A percentile compares a stretch with the other conserved stretches of the same genome.
phyloP scores from a whole-genome alignment of 2,329 filamentous ascomycete species.

The Arthrinium phaeospermum region DNA sequence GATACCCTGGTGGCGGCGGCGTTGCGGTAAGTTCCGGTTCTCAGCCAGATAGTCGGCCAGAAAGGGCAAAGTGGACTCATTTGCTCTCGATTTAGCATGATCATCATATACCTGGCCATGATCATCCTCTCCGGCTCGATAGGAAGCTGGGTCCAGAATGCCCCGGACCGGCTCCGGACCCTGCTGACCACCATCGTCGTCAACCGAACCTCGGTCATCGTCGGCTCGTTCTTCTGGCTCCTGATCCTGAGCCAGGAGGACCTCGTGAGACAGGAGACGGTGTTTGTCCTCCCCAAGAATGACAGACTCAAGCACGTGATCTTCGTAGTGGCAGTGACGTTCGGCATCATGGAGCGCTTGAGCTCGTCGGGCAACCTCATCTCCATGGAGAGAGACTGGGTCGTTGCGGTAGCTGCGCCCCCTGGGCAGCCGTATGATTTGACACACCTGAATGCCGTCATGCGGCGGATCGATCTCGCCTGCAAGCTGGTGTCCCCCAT shows the following conservation, averaged over 20 bases:
- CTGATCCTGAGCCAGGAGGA: conserved; percentile 40
- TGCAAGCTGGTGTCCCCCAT: conserved; percentile 62
- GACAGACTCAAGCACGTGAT: conserved; percentile 36
- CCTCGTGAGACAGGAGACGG: conserved; percentile 27
- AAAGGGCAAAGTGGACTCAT: not conserved
- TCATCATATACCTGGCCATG: conserved; percentile 43
- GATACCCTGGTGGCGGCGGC: conserved; percentile 47
- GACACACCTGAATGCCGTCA: conserved; percentile 55
- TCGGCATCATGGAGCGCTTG: conserved; percentile 49
- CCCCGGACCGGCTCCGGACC: conserved; percentile 45
- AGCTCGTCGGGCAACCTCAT: conserved; percentile 49
- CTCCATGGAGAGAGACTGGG: conserved; percentile 55
- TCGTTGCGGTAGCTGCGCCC: conserved; percentile 42
- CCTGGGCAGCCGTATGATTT: conserved; percentile 42
- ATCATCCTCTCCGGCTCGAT: conserved; percentile 48
- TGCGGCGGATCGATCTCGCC: conserved; percentile 62
- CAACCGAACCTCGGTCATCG: conserved; percentile 47
- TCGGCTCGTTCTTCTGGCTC: conserved; percentile 46
- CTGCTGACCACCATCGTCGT: conserved; percentile 48
- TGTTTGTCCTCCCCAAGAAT: conserved; percentile 32
- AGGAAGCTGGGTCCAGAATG: conserved; percentile 48
- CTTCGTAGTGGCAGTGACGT: conserved; percentile 43
- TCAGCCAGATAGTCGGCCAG: not conserved
- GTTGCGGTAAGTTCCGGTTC: conserved; percentile 39
- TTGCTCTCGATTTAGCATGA: conserved; percentile 33